Evolutionary conservation across 768 basidiomycete species (phyloP).

Genomic region (Lentinula raphanica): DNA sequence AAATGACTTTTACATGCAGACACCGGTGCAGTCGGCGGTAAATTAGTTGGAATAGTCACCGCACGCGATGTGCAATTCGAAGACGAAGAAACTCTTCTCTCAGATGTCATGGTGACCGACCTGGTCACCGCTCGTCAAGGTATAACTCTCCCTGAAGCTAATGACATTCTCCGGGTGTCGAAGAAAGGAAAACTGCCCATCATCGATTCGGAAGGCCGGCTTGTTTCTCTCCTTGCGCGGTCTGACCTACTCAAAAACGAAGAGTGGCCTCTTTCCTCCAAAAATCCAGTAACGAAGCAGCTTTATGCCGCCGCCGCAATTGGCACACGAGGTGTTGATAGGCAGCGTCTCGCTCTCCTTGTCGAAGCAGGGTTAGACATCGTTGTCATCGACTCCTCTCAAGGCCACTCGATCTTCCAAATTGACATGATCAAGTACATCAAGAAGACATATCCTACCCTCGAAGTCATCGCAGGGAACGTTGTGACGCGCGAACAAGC

Average conservation of each 20-base stretch:
- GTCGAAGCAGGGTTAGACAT: slow-evolving; percentile 95
- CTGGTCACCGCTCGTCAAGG: slow-evolving; percentile 86
- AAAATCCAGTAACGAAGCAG: slow-evolving; percentile 87
- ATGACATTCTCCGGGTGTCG: slow-evolving; percentile 88
- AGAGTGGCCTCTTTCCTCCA: slow-evolving; percentile 91
- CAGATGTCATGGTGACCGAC: slow-evolving; percentile 83
- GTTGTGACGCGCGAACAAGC: slow-evolving; percentile 98
- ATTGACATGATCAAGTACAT: slow-evolving; percentile 94
- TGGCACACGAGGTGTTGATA: slow-evolving; percentile 87
- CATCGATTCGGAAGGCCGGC: slow-evolving; percentile 58
- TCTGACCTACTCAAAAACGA: slow-evolving; percentile 98
- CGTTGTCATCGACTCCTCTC: slow-evolving; percentile 90
- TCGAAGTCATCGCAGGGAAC: slow-evolving; percentile 96
- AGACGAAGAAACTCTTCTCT: slow-evolving; percentile 54
- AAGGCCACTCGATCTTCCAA: slow-evolving; percentile 93
- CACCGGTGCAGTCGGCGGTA: slow-evolving; percentile 80
- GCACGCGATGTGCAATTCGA: slow-evolving; percentile 95
- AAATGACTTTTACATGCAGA: too few relatives aligned
- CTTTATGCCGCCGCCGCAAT: slow-evolving; percentile 94
- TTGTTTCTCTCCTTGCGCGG: slow-evolving; percentile 84
- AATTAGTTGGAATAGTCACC: slow-evolving; percentile 94
- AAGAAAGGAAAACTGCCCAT: slow-evolving; percentile 98
- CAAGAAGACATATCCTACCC: slow-evolving; percentile 75
- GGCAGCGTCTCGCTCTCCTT: slow-evolving; percentile 77
- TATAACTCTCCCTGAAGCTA: slow-evolving; percentile 87